These are phyloP conservation scores for Nephelium lappaceum DNA, from an alignment of 345 rosid genomes.

Conservation along the genomic window DNA sequence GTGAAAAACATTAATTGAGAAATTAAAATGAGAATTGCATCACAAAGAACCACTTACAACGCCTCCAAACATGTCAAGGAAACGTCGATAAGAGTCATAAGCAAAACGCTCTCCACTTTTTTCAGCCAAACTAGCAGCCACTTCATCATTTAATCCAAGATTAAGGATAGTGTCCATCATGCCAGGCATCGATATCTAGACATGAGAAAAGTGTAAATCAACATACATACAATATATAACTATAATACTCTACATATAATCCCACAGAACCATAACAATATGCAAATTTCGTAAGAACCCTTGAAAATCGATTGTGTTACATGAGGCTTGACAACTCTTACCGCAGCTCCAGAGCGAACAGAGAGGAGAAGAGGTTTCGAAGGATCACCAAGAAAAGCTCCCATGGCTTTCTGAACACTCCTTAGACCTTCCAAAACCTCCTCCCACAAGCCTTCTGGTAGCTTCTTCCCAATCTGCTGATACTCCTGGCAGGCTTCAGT, in stretches of 20 bases:
- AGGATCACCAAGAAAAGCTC: conserved; percentile 77
- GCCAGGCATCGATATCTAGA: conserved; percentile 94
- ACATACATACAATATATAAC: not conserved
- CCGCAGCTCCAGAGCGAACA: conserved; percentile 98
- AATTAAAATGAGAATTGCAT: not conserved
- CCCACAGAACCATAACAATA: not conserved
- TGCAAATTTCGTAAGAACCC: not conserved
- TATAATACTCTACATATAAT: not conserved
- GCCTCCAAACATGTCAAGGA: conserved; percentile 90
- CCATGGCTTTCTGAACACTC: conserved; percentile 72
- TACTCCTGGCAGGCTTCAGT: conserved; percentile 93
- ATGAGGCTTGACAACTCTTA: conserved; percentile 33
- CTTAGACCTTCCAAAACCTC: conserved; percentile 65
- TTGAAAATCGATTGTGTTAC: not conserved
- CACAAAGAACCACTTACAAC: conserved; percentile 64
- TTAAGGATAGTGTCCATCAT: conserved; percentile 99
- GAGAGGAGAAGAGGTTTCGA: conserved; percentile 89
- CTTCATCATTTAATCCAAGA: conserved; percentile 89
- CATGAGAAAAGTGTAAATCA: not conserved
- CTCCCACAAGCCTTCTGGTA: conserved; percentile 78
- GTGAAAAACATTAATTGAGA: not conserved
- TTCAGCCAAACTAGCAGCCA: conserved; percentile 64
- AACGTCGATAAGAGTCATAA: conserved; percentile 87
- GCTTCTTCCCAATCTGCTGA: conserved; percentile 59
- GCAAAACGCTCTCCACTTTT: conserved; percentile 94